Percentiles rank a stretch among this genome's conserved stretches.
These are phyloP conservation scores for Lentinula boryana DNA, from an alignment of 768 basidiomycete genomes.

Conservation along the genomic window DNA sequence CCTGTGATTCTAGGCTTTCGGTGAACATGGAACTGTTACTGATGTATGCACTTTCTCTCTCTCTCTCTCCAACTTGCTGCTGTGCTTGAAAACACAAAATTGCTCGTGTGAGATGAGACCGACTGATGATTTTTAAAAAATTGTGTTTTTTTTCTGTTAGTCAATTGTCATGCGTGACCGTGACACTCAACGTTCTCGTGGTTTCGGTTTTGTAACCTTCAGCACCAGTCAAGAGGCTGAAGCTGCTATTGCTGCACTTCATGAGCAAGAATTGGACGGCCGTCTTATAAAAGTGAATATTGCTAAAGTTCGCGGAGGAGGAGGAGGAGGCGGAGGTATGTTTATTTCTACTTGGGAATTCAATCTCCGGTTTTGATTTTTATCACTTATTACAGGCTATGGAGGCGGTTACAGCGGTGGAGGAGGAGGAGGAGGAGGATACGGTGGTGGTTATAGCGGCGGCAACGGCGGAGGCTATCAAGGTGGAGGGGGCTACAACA, in stretches of 20 bases:
- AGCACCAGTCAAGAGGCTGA: slow-evolving; percentile 58
- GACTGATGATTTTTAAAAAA: slow-evolving; percentile 24
- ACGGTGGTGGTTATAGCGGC: background rate
- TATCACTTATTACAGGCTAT: background rate
- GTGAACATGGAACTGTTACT: slow-evolving; percentile 70
- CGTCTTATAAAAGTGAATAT: slow-evolving; percentile 87
- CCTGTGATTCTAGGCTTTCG: slow-evolving; percentile 71
- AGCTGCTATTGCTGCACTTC: slow-evolving; percentile 66
- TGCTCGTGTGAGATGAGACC: slow-evolving; percentile 22
- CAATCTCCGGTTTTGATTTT: background rate
- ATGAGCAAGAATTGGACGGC: slow-evolving; percentile 93
- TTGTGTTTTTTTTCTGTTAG: slow-evolving; percentile 35
- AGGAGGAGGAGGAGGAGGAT: slow-evolving; percentile 16
- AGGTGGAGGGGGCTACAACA: slow-evolving; percentile 15
- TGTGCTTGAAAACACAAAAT: slow-evolving; percentile 12
- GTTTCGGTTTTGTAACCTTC: slow-evolving; percentile 95
- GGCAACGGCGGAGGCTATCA: slow-evolving; percentile 12
- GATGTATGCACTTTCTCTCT: slow-evolving; percentile 72
- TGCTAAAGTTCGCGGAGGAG: slow-evolving; percentile 61
- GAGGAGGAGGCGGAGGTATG: slow-evolving; percentile 44
- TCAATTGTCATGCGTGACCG: slow-evolving; percentile 98
- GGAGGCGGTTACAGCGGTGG: slow-evolving; percentile 12
- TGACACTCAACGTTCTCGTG: slow-evolving; percentile 94
- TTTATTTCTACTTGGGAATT: background rate
- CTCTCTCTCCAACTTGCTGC: slow-evolving; percentile 7